Base-by-base conservation (phyloP, 1,284 basidiomycete species). In the Papiliotrema nemorosa region DNA sequence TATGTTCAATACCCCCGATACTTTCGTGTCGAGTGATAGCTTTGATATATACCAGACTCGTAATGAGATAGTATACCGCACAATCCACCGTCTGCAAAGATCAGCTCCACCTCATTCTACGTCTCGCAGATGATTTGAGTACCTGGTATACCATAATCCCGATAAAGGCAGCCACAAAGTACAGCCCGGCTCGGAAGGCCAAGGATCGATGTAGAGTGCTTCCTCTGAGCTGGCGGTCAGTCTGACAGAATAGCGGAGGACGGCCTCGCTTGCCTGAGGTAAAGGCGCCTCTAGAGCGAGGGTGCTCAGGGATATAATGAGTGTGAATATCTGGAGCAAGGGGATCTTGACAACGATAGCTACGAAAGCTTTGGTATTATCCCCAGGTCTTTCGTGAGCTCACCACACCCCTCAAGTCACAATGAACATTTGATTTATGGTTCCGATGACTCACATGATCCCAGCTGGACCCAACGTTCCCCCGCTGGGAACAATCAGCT, bases 71-170 rank as follows among this genome's bases (percentile, higher is more conserved):
- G 53, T 64, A 64, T 3, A 64, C 36, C 3, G 62, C 60, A 41
- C 58, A 60, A 31, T 64, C 60, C 20, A 62, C 55, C 14, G 56
- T 58, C 62, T 62, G 31, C n/a, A 13, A 14, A 43, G 20, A 3
- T 9, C 37, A 14, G 24, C 45, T 12, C 9, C 20, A 34, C 24
- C 14, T 39, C 5, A n/a, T 33, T 22, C 20, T 1, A 3, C n/a
- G 25, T 41, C 18, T 14, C 43, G 7, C 5, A 21, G 18, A 44
- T 14, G 16, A 27, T 13, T 20, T 38, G 36, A n/a, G 25, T 62
- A 86, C 88, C 77, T 90, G 88, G 75, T 90, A 90, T 68, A 80
- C 86, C 47, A 91, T 70, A 46, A 87, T 78, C 22, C 81, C 77
- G n/a, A 87, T 61, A 66, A 84, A 81, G 0, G 81, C 77, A 64